Base-by-base conservation (phyloP, 805 yeast genomes). In the Cyberlindnera maritima region DNA sequence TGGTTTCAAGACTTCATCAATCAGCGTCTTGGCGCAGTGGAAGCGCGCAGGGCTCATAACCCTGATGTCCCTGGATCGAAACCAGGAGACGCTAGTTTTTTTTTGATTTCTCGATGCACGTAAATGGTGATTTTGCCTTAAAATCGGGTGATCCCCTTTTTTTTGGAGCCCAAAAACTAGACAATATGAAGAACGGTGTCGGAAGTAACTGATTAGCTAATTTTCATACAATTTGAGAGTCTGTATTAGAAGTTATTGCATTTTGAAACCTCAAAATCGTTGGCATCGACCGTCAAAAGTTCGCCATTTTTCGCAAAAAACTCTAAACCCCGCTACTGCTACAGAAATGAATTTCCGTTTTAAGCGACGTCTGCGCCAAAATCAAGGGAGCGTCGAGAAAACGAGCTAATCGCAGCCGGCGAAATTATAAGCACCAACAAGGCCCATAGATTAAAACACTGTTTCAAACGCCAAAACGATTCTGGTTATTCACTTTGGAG, bases 21-120 rank as follows among this genome's bases (percentile, higher is more conserved):
- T 21, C 39, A 85, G 94, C 94, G 90, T 85, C 85, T 90, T 86
- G 92, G 92, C 92, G 94, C 92, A 86, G 94, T 83, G 94, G 95
- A 85, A 86, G 92, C 94, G 94, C 92, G 92, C 92, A 84, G 94
- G 94, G 95, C 95, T 86, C 95, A 86, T 86, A 86, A 86, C 95
- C 92, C 94, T 85, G 92, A 86, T 83, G 92, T 85, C 95, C 90
- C 80, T 74, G 90, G 95, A 86, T 86, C 94, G 94, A 86, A 85
- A 86, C 94, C 88, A 72, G 79, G 88, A 88, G 85, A 85, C 88
- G 94, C 94, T 85, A 85, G 33, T 59, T 59, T 66, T 68, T 71
- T 74, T 63, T 58, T 15, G 26, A 11, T 41, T 35, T 17, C 18
- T 11, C 3, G n/a, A 32, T n/a, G n/a, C n/a, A n/a, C n/a, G n/a